Base-by-base conservation (phyloP, 352 stramenopile genomes). In the Phytophthora capsici region DNA sequence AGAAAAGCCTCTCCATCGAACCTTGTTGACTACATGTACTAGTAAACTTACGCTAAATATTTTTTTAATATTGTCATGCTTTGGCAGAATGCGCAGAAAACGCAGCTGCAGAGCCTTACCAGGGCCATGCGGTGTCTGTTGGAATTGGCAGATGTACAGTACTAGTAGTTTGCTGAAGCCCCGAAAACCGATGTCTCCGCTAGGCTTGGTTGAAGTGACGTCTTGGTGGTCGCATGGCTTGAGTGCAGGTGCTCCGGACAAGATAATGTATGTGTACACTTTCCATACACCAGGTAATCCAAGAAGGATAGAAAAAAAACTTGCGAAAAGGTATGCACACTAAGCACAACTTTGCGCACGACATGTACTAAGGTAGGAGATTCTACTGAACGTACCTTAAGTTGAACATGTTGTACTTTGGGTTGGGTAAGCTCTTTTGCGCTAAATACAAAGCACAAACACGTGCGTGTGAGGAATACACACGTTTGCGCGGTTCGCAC, bases 151-250 rank as follows among this genome's bases (percentile, higher is more conserved):
- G 37, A n/a, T 69, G 57, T 6, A 10, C 8, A 23, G n/a, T 41
- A 61, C 36, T 28, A 17, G 14, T 54, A 54, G 43, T 55, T 30
- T 37, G 20, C 41, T 20, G 7, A 16, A 14, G 23, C 49, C 36
- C 36, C 14, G 17, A 40, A 32, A 26, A 6, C 17, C 20, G 10
- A 32, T 23, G 34, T 40, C n/a, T 28, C 25, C 25, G 25, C 25
- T 3, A 28, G 25, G 1, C 25, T 28, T 6, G 25, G 23, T 69
- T 65, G 62, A 65, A 69, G 55, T 59, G 54, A 19, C 55, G 10
- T 63, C 52, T 63, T 57, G 37, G 23, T 67, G 57, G 36, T 67
- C 43, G 64, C 20, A 50, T 43, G 44, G 36, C 4, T n/a, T n/a
- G 23, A 10, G 10, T 54, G 20, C 45, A 66, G 25, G 47, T 59